Evolutionary conservation across 2,329 filamentous ascomycete species (phyloP).

Genomic region (Corniculantispora saksenae): DNA sequence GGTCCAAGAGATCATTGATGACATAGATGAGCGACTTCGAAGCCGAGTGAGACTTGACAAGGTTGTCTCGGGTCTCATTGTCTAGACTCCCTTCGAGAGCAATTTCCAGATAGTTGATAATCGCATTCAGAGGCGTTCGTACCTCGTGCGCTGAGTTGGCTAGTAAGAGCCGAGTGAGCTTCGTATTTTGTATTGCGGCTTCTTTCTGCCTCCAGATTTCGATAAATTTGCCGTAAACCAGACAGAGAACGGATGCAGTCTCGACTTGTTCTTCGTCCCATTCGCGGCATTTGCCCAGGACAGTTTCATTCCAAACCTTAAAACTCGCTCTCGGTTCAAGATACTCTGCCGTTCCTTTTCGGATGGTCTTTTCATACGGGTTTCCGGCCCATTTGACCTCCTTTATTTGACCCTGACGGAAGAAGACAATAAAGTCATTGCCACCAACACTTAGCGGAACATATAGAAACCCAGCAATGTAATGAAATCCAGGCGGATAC

Average conservation of each 20-base stretch:
- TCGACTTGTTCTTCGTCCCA: constrained; percentile 90
- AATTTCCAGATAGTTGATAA: constrained; percentile 93
- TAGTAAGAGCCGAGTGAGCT: constrained; percentile 74
- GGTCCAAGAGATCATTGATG: constrained; percentile 86
- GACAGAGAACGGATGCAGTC: constrained; percentile 81
- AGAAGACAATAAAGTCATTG: constrained; percentile 86
- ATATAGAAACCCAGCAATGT: constrained; percentile 76
- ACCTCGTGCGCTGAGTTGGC: constrained; percentile 92
- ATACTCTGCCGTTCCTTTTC: constrained; percentile 70
- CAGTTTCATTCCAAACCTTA: constrained; percentile 77
- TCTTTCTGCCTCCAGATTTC: constrained; percentile 93
- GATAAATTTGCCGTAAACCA: constrained; percentile 87
- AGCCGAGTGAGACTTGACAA: constrained; percentile 82
- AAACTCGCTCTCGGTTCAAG: constrained; percentile 80
- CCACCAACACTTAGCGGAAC: constrained; percentile 78
- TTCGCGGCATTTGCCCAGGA: constrained; percentile 79
- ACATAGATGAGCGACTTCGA: constrained; percentile 93
- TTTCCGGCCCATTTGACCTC: constrained; percentile 87
- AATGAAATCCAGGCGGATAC: constrained; percentile 76
- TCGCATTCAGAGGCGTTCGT: constrained; percentile 85
- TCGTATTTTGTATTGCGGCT: constrained; percentile 76
- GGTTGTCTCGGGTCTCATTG: constrained; percentile 79
- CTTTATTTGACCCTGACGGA: constrained; percentile 73
- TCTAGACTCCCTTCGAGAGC: constrained; percentile 80
- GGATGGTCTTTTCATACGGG: constrained; percentile 76